phyloP scores from a whole-genome alignment of 2,329 filamentous ascomycete species.

The Didymella keratinophila region DNA sequence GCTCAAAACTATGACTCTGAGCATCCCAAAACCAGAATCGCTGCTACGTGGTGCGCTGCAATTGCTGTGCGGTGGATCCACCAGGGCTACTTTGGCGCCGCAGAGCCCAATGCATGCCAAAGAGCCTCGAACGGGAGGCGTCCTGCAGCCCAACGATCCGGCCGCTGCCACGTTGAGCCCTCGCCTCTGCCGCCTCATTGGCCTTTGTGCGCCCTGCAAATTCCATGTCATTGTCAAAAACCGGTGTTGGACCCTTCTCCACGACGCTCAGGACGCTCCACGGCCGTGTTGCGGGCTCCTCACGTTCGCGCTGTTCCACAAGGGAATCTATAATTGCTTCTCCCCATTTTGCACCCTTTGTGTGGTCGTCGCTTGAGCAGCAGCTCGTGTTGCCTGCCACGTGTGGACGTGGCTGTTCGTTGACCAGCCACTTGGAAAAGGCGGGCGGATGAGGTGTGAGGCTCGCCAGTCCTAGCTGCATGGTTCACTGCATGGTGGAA shows the following conservation, averaged over 20 bases:
- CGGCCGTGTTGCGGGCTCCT: slow-evolving; percentile 14
- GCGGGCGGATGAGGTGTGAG: slow-evolving; percentile 2
- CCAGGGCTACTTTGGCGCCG: slow-evolving; percentile 12
- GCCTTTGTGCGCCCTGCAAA: slow-evolving; percentile 6
- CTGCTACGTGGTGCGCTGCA: slow-evolving; percentile 32
- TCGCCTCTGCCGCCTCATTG: not conserved
- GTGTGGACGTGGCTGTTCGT: slow-evolving; percentile 23
- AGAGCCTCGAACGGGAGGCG: slow-evolving; percentile 29
- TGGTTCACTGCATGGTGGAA: not conserved
- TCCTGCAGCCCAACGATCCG: slow-evolving; percentile 32
- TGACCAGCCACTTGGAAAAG: slow-evolving; percentile 7
- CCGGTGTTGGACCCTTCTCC: slow-evolving; percentile 9
- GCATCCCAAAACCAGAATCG: slow-evolving; percentile 1
- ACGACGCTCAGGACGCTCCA: slow-evolving; percentile 19
- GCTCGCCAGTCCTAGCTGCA: slow-evolving; percentile 5
- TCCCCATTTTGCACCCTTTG: slow-evolving; percentile 5
- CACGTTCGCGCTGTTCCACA: slow-evolving; percentile 14
- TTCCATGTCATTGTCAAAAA: slow-evolving; percentile 7
- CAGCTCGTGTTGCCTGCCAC: slow-evolving; percentile 22
- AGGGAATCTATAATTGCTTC: slow-evolving; percentile 11
- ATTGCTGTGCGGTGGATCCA: slow-evolving; percentile 21
- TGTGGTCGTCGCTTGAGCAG: slow-evolving; percentile 12
- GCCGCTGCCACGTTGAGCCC: slow-evolving; percentile 11
- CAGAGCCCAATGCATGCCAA: slow-evolving; percentile 26
- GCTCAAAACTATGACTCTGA: slow-evolving; percentile 12